Conservation (phyloP, 495 filamentous ascomycete genomes). For the Podospora tetraspora region DNA sequence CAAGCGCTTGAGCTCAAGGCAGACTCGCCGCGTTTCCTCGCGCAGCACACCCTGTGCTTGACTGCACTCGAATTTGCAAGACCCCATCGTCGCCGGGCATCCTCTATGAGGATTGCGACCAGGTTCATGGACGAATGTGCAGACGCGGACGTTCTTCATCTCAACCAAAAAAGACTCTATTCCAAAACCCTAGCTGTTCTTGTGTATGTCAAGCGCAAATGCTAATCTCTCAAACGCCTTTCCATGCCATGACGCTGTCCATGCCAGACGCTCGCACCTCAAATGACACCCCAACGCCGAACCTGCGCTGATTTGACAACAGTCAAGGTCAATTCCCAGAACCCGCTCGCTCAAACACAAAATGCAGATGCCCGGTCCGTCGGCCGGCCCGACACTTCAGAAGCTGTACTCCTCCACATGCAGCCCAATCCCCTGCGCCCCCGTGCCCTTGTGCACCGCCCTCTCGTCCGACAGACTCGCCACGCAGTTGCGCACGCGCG, state of each 20-base stretch:
- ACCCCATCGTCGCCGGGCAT: background rate
- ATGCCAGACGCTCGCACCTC: background rate
- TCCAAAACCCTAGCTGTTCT: background rate
- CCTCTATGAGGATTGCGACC: background rate
- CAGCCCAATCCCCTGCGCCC: conserved; percentile 66
- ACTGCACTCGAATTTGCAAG: background rate
- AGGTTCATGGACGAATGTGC: background rate
- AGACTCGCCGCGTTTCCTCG: background rate
- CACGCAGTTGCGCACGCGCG: conserved; percentile 60
- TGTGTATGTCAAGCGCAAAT: background rate
- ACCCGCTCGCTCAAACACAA: background rate
- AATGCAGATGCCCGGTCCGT: background rate
- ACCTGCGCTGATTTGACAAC: background rate
- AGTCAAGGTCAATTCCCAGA: background rate
- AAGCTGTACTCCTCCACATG: conserved; percentile 49
- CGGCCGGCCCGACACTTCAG: background rate
- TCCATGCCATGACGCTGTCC: background rate
- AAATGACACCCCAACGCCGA: background rate
- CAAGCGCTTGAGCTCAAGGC: background rate
- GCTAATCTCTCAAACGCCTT: background rate
- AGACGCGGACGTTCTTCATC: background rate
- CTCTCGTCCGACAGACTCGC: conserved; percentile 74
- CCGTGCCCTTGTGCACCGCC: conserved; percentile 85
- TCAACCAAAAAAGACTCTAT: background rate
- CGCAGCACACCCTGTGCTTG: too few relatives aligned